Evolutionary conservation across 176 grass and related monocot species (phyloP).

Genomic region (Cenchrus purpureus): DNA sequence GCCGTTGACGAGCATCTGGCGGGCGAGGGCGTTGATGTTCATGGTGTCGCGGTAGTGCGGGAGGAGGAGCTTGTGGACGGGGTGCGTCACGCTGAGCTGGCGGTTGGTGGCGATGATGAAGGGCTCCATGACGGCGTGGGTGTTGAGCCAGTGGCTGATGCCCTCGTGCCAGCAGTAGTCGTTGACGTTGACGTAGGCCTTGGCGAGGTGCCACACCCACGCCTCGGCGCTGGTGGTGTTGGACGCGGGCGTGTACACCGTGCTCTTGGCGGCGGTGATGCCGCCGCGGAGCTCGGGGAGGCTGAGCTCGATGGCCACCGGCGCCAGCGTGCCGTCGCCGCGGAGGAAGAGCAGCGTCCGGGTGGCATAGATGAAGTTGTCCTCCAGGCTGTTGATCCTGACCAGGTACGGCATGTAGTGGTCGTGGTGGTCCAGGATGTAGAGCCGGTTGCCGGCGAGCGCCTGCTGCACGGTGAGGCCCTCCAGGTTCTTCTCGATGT

Average conservation of each 20-base stretch:
- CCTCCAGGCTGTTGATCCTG: constrained; percentile 36
- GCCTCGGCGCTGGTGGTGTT: background rate
- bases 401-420: constrained; percentile 61
- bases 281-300: background rate
- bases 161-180: constrained; percentile 32
- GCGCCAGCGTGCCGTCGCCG: background rate
- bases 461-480: constrained; percentile 52
- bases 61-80: constrained; percentile 13
- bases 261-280: background rate
- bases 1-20: constrained; percentile 52
- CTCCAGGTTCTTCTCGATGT: constrained; percentile 49
- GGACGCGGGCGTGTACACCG: background rate
- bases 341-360: constrained; percentile 46
- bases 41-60: constrained; percentile 38
- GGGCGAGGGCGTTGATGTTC: constrained; percentile 42
- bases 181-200: constrained; percentile 29
- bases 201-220: constrained; percentile 28
- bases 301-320: constrained; percentile 5
- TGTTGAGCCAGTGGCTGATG: constrained; percentile 44
- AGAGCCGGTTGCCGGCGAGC: constrained; percentile 45
- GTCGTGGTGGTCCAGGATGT: constrained; percentile 82
- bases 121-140: constrained; percentile 33
- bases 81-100: constrained; percentile 37
- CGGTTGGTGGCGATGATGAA: constrained; percentile 31
- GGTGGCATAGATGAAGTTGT: constrained; percentile 65